These are phyloP conservation scores for Saturnispora quitensis DNA, from an alignment of 805 yeast genomes.

Conservation along the genomic window DNA sequence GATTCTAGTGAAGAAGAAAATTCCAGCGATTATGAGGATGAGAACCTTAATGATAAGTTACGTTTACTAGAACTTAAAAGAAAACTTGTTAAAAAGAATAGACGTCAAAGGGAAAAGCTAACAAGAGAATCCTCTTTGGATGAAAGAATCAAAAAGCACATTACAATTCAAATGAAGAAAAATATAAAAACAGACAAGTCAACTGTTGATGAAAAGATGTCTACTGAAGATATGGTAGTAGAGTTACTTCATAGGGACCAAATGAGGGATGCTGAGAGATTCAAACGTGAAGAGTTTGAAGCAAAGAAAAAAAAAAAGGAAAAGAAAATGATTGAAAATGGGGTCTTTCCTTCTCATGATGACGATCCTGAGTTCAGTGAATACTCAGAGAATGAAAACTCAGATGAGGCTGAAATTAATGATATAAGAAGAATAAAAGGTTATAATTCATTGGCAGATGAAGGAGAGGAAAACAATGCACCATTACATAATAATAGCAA, in stretches of 20 bases:
- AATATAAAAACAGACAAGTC: background rate
- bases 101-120: background rate
- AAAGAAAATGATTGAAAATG: slow-evolving; percentile 11
- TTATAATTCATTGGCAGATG: slow-evolving; percentile 16
- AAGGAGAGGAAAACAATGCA: background rate
- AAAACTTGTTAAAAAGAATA: slow-evolving; percentile 8
- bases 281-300: slow-evolving; percentile 10
- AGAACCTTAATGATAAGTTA: slow-evolving; percentile 1
- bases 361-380: slow-evolving; percentile 27
- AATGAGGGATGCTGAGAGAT: slow-evolving; percentile 8
- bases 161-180: slow-evolving; percentile 8
- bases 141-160: slow-evolving; percentile 9
- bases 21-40: background rate
- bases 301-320: slow-evolving; percentile 11
- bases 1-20: slow-evolving; percentile 5
- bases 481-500: background rate
- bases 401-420: slow-evolving; percentile 18
- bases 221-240: slow-evolving; percentile 10
- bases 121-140: slow-evolving; percentile 6
- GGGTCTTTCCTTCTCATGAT: slow-evolving; percentile 13
- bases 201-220: background rate
- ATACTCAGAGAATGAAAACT: slow-evolving; percentile 19
- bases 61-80: slow-evolving; percentile 9
- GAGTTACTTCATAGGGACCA: slow-evolving; percentile 12
- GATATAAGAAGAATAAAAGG: slow-evolving; percentile 18